Base-by-base conservation (phyloP, 768 basidiomycete genomes). In the Lentinus brumalis region DNA sequence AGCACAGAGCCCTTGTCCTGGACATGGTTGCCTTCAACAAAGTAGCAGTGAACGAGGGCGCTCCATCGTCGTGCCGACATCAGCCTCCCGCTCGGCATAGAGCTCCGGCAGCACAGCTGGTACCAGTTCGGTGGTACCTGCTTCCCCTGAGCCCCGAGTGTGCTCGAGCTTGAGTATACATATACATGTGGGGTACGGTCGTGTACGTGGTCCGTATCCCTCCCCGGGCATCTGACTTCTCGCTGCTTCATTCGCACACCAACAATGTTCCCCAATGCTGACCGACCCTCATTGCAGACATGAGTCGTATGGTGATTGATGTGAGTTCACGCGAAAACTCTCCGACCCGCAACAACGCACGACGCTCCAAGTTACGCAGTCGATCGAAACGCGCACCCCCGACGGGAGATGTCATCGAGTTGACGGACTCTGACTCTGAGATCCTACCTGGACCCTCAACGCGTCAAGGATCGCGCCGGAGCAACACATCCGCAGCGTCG, bases 371-470 rank as follows among this genome's bases (percentile, higher is more conserved):
- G 35, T 11, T 7, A 6, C 60, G 60, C 32, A n/a, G 44, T 5
- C 35, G 53, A 4, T 50, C 40, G 18, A 54, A 42, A 21, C 62
- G 57, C 4, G 30, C 60, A 9, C 18, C 52, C 14, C 50, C 53
- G 3, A 21, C 51, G 10, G 67, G 66, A 32, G 69, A 76, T 54
- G 72, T 83, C 29, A 83, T 86, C 60, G 84, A 84, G 63, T 72
- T 85, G 62, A 76, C 79, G 1, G 84, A 86, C 67, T 81, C 82
- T 26, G 82, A 84, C 49, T 69, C 72, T 53, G 82, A 53, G 45
- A 41, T 42, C 38, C 49, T 54, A 0, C 39, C 57, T 4, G 47
- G 59, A 0, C 59, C 35, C 16, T 64, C 57, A 9, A 32, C 40
- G 26, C 55, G 51, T 18, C 16, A 12, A 29, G 60, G 35, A 31